Conservation (phyloP, 2,329 filamentous ascomycete genomes). For the Lasiodiplodia citricola region DNA sequence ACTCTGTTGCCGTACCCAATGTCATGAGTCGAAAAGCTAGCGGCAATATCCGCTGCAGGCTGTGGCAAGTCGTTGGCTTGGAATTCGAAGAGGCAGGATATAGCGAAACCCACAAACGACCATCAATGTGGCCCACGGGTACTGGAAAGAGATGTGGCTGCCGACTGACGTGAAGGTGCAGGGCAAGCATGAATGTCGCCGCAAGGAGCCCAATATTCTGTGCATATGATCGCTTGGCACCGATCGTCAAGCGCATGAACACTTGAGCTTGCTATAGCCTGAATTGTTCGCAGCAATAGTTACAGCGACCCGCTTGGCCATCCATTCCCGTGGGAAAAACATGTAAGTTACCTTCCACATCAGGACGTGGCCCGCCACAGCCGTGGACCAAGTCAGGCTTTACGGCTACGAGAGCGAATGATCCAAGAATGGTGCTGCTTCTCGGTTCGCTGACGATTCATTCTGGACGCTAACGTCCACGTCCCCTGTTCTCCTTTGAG, state of each 20-base stretch:
- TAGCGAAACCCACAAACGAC: not conserved
- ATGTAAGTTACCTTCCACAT: conserved; percentile 13
- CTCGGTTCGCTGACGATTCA: not conserved
- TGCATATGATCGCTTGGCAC: not conserved
- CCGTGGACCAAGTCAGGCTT: not conserved
- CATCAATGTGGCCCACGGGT: not conserved
- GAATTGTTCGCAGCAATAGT: conserved; percentile 20
- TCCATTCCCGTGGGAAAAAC: not conserved
- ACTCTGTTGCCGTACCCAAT: not conserved
- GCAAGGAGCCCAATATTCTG: conserved; percentile 3
- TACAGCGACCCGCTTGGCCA: conserved; percentile 8
- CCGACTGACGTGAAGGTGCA: not conserved
- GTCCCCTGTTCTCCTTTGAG: not conserved
- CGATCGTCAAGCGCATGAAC: not conserved
- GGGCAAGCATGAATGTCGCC: conserved; percentile 7
- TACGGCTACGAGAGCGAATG: not conserved
- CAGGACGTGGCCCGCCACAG: not conserved
- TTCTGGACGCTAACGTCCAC: not conserved
- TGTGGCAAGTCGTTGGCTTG: conserved; percentile 3
- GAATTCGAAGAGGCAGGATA: not conserved
- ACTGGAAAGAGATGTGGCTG: not conserved
- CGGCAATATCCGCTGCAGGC: not conserved
- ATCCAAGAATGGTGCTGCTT: not conserved
- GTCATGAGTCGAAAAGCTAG: not conserved
- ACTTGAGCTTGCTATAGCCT: conserved; percentile 4